Evolutionary conservation across 805 yeast genomes (phyloP).

Genomic region (Pichia nanzhaoensis): DNA sequence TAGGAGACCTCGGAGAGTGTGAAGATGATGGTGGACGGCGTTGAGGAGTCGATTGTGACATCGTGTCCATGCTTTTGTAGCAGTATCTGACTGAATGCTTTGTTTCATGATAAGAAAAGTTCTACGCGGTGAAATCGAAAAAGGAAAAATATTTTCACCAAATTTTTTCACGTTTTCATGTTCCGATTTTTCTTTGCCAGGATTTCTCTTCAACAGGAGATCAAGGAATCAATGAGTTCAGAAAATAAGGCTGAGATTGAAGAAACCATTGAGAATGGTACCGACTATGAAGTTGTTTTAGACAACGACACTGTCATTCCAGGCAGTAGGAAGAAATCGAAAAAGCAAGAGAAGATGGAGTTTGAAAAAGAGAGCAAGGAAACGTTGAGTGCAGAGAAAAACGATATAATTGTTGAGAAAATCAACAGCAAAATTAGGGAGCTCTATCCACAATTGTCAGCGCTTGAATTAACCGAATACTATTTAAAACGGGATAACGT

Average conservation of each 20-base stretch:
- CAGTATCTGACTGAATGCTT: no score
- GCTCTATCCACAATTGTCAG: conserved; percentile 59
- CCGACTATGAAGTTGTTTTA: conserved; percentile 15
- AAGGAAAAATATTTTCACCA: no score
- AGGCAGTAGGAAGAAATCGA: conserved; percentile 36
- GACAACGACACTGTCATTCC: conserved; percentile 3
- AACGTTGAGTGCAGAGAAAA: conserved; percentile 44
- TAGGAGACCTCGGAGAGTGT: conserved; percentile 4
- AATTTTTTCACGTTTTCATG: no score
- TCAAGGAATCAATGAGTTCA: conserved; percentile 26
- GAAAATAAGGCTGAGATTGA: conserved; percentile 5
- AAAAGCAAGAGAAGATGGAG: conserved; percentile 63
- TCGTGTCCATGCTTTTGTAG: no score
- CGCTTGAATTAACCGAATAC: conserved; percentile 65
- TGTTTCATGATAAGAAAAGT: no score
- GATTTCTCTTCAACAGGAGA: no score
- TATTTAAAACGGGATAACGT: conserved; percentile 50
- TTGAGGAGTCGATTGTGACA: conserved; percentile 22
- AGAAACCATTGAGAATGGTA: conserved; percentile 9
- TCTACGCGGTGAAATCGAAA: no score
- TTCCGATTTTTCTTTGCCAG: no score
- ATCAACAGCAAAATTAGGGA: conserved; percentile 56
- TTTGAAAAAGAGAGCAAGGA: conserved; percentile 54
- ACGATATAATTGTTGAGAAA: conserved; percentile 60
- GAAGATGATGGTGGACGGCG: conserved; percentile 6